phyloP scores from a whole-genome alignment of 2,329 filamentous ascomycete genomes.

The Arachnomyces sp. region DNA sequence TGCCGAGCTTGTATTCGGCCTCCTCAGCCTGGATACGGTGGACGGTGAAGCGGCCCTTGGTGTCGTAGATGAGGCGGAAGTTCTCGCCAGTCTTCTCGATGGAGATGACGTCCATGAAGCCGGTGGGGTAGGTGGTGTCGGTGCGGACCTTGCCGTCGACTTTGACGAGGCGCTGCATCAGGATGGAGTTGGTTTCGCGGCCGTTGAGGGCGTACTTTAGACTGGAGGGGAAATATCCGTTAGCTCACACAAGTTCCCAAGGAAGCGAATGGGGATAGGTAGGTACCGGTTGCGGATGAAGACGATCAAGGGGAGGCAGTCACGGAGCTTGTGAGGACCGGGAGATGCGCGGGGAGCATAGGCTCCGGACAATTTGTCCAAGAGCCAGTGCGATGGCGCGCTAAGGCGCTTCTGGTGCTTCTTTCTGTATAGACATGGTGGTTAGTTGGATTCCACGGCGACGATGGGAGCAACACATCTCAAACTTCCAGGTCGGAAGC shows the following conservation, averaged over 20 bases:
- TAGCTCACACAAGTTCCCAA: slow-evolving; percentile 8
- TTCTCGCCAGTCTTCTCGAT: slow-evolving; percentile 99
- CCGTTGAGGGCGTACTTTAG: slow-evolving; percentile 99
- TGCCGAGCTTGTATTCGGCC: slow-evolving; percentile 99
- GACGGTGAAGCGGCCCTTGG: slow-evolving; percentile 99
- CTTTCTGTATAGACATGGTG: slow-evolving; percentile 53
- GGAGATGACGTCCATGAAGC: slow-evolving; percentile 99
- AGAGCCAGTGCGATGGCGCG: slow-evolving; percentile 98
- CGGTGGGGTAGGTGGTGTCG: slow-evolving; percentile 92
- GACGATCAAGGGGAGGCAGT: slow-evolving; percentile 97
- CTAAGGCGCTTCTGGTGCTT: slow-evolving; percentile 99
- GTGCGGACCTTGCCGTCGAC: slow-evolving; percentile 99
- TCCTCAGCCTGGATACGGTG: slow-evolving; percentile 98
- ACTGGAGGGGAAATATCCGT: slow-evolving; percentile 45
- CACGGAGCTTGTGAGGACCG: slow-evolving; percentile 98
- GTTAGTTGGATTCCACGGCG: slow-evolving; percentile 12
- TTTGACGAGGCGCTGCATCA: slow-evolving; percentile 99
- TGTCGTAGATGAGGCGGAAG: slow-evolving; percentile 99
- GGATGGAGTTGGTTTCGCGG: slow-evolving; percentile 93
- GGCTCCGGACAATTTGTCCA: slow-evolving; percentile 97
- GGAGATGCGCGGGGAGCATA: slow-evolving; percentile 62
- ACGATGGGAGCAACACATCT: slow-evolving; percentile 1
- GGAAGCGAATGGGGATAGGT: slow-evolving; percentile 1
- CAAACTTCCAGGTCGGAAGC: not conserved
- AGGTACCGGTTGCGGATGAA: slow-evolving; percentile 72